These are phyloP conservation scores for Citrullus colocynthis DNA, from an alignment of 306 rosid genomes.

Conservation along the genomic window DNA sequence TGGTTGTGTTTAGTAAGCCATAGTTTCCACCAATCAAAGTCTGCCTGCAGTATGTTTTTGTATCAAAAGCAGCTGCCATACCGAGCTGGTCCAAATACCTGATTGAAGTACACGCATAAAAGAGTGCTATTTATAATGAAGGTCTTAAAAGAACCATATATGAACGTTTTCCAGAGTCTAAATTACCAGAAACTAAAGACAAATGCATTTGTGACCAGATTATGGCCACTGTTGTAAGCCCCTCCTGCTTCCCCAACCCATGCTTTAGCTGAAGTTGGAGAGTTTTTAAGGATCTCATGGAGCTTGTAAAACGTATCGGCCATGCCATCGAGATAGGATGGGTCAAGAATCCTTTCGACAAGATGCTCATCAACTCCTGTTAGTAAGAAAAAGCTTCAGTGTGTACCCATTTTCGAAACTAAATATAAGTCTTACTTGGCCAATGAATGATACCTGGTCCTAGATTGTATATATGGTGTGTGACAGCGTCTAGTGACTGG, in stretches of 20 bases:
- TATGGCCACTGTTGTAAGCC: slow-evolving; percentile 79
- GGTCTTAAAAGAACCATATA: neutral
- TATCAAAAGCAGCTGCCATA: slow-evolving; percentile 67
- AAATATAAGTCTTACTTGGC: neutral
- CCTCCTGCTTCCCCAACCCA: slow-evolving; percentile 99
- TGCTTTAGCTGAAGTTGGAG: slow-evolving; percentile 39
- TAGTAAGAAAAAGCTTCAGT: neutral
- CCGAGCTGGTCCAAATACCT: slow-evolving; percentile 97
- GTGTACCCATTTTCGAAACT: neutral
- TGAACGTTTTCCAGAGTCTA: neutral
- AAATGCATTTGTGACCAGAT: slow-evolving; percentile 71
- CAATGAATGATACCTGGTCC: slow-evolving; percentile 52
- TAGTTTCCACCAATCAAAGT: slow-evolving; percentile 84
- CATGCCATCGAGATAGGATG: slow-evolving; percentile 50
- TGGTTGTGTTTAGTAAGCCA: slow-evolving; percentile 57
- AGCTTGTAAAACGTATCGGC: slow-evolving; percentile 45
- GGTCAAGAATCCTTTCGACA: slow-evolving; percentile 50
- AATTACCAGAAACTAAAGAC: slow-evolving; percentile 71
- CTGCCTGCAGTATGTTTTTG: slow-evolving; percentile 87
- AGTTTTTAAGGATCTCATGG: slow-evolving; percentile 29
- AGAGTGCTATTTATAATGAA: neutral
- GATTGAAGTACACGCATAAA: neutral
- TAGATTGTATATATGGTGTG: slow-evolving; percentile 85
- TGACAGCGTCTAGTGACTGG: slow-evolving; percentile 29
- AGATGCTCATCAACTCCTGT: slow-evolving; percentile 64